Conservation (phyloP, 176 grass and related monocot genomes). For the Urochloa ruziziensis region DNA sequence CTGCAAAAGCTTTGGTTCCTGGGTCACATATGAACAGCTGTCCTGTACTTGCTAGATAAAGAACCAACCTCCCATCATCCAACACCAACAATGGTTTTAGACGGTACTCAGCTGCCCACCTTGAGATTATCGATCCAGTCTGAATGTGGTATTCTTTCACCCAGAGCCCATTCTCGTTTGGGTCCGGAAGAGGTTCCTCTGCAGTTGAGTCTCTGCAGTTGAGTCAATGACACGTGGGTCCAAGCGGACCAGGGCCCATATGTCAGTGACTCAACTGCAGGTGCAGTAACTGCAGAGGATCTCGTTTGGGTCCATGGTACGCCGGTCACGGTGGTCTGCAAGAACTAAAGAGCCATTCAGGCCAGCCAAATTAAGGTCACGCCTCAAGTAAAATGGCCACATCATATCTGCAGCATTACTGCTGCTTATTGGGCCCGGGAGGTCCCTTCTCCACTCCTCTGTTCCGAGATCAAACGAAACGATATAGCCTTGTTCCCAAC, state of each 20-base stretch:
- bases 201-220: no score
- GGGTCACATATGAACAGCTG: not conserved
- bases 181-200: not conserved
- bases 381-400: not conserved
- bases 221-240: no score
- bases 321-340: not conserved
- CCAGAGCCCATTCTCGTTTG: not conserved
- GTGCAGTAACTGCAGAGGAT: no score
- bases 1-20: not conserved
- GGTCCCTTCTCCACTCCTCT: conserved; percentile 19
- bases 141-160: not conserved
- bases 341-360: conserved; percentile 3
- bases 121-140: not conserved
- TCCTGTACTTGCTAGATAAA: not conserved
- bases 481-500: no score
- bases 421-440: not conserved
- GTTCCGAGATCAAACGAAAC: not conserved
- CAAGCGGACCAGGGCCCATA: no score
- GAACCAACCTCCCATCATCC: not conserved
- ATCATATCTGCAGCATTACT: not conserved
- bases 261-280: no score
- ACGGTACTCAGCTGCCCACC: not conserved
- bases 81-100: not conserved
- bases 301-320: no score
- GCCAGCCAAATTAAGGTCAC: not conserved